phyloP scores from a whole-genome alignment of 495 filamentous ascomycete species.

The Terfezia claveryi region DNA sequence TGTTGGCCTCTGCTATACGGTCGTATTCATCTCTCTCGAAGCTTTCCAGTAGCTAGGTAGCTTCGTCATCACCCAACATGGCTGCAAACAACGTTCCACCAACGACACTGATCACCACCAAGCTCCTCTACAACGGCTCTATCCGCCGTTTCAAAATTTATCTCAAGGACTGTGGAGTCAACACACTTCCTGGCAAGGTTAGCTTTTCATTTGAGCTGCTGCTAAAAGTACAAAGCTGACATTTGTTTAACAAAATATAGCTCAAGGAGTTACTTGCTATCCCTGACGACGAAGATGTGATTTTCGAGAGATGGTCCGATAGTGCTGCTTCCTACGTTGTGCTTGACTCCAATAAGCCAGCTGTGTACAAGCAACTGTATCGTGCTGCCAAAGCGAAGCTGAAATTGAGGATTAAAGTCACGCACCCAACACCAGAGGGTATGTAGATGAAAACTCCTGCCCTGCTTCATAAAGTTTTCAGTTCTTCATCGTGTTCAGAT shows the following conservation, averaged over 20 bases:
- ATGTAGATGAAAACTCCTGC: neutral
- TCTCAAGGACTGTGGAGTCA: slow-evolving; percentile 59
- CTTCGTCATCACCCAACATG: neutral
- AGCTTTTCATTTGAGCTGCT: slow-evolving; percentile 20
- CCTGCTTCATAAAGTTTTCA: neutral
- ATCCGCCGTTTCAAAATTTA: slow-evolving; percentile 77
- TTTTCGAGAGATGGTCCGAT: slow-evolving; percentile 91
- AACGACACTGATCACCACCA: slow-evolving; percentile 66
- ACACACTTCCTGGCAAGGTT: slow-evolving; percentile 67
- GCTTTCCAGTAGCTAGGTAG: neutral
- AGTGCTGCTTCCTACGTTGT: slow-evolving; percentile 61
- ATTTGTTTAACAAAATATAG: slow-evolving; percentile 24
- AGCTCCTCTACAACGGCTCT: slow-evolving; percentile 49
- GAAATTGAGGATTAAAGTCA: slow-evolving; percentile 79
- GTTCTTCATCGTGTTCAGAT: no score
- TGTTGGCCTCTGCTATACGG: neutral
- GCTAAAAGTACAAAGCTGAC: neutral
- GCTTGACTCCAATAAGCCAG: slow-evolving; percentile 52
- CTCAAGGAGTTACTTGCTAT: slow-evolving; percentile 53
- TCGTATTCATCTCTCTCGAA: no score
- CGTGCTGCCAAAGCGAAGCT: slow-evolving; percentile 95
- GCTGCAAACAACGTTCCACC: slow-evolving; percentile 27
- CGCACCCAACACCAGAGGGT: slow-evolving; percentile 7
- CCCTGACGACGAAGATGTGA: slow-evolving; percentile 38
- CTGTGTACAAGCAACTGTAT: slow-evolving; percentile 90